A percentile compares a stretch with the other conserved stretches of the same genome.
These are phyloP conservation scores for Penicillium soppii DNA, from an alignment of 495 filamentous ascomycete genomes.

Conservation along the genomic window DNA sequence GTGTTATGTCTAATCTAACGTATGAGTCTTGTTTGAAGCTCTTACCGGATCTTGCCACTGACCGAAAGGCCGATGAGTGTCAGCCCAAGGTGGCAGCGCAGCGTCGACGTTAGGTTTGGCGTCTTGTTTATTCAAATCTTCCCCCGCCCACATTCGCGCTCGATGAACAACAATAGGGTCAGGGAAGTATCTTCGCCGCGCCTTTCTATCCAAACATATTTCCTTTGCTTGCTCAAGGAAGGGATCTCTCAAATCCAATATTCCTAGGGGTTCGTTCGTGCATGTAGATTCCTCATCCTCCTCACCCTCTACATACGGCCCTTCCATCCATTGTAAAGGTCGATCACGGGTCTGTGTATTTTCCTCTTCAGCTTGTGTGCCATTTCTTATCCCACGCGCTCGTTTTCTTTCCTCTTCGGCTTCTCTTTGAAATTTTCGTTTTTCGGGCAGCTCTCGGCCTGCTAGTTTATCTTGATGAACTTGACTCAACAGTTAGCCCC, in stretches of 20 bases:
- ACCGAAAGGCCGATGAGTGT: background rate
- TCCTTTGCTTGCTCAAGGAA: background rate
- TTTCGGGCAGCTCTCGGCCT: no score
- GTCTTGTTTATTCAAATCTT: background rate
- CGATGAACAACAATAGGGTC: background rate
- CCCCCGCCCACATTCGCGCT: slow-evolving; percentile 2
- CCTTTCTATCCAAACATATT: background rate
- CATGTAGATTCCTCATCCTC: background rate
- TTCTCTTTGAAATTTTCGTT: no score
- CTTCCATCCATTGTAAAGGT: no score
- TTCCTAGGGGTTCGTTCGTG: background rate
- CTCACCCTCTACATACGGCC: no score
- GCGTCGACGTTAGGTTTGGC: background rate
- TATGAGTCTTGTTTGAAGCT: no score
- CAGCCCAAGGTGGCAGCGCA: background rate
- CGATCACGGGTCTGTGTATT: no score
- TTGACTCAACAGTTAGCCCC: background rate
- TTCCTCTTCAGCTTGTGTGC: no score
- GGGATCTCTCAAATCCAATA: background rate
- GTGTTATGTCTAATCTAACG: no score
- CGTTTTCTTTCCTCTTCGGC: background rate
- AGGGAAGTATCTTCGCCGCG: background rate
- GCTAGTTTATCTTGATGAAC: background rate
- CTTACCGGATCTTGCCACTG: no score
- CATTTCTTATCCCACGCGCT: no score